Base-by-base conservation (phyloP, 352 stramenopile species). In the Phytophthora brassicae region DNA sequence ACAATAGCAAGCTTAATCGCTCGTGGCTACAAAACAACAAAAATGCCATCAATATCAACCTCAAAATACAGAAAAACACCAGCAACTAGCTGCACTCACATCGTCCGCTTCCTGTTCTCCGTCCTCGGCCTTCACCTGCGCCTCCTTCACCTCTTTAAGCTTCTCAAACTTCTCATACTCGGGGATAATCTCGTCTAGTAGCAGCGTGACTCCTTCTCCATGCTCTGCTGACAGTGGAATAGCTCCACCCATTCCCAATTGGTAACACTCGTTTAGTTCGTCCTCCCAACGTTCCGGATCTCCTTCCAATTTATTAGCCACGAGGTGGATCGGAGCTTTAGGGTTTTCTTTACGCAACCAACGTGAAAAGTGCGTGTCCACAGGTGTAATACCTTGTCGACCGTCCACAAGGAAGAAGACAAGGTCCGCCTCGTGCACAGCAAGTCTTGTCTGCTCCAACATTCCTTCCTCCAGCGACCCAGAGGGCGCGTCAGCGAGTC, bases 361-460 rank as follows among this genome's bases (percentile, higher is more conserved):
- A 1, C 82, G 72, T 56, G 82, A 75, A 59, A 94, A 94, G 62
- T 94, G 81, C 64, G 72, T 75, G 68, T 94, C 85, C 45, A 94
- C 83, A 26, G 80, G 79, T 47, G 85, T 94, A 45, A 94, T 70
- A 0, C 85, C 83, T 51, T 94, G 82, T 4, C 85, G 81, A 5
- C 83, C 85, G 53, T 94, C 85, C 19, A 94, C 73, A 17, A 94
- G 58, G 52, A 94, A 94, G 54, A 94, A 89, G 14, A 92, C 73
- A 24, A 94, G 50, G 53, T 94, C 80, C 4, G 83, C 83, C 36
- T 94, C 85, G 49, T 94, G 83, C 38, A 94, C 74, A 1, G 85
- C 85, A 8, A 78, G 74, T 44, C 79, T 64, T 33, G 83, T 92
- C 72, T 94, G 85, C 47, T 85, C 71, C 17, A 94, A 69, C 82